Conservation (phyloP, 2,329 filamentous ascomycete species). For the Penicillium vulpinum region DNA sequence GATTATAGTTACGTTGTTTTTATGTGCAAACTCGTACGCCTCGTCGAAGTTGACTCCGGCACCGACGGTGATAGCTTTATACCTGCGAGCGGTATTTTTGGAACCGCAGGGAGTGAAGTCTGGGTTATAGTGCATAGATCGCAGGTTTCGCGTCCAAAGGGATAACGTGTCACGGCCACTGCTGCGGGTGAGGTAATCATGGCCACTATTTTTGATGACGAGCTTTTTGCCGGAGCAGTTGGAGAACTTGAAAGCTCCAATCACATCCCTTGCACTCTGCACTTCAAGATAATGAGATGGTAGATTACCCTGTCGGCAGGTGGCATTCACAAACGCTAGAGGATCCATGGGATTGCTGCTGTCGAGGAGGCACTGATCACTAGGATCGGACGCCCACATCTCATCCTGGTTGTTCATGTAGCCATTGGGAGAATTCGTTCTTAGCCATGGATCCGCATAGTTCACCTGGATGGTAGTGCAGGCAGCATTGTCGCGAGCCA, state of each 20-base stretch:
- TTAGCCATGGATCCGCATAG: conserved; percentile 14
- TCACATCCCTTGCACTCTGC: not conserved
- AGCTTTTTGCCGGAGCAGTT: conserved; percentile 11
- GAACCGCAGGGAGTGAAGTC: not conserved
- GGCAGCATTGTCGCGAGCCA: not conserved
- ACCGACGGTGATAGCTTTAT: conserved; percentile 11
- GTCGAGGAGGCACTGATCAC: conserved; percentile 20
- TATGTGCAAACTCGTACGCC: conserved; percentile 26
- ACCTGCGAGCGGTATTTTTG: not conserved
- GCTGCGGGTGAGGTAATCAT: conserved; percentile 37
- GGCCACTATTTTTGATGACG: conserved; percentile 36
- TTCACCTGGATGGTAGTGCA: not conserved
- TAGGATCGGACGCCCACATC: conserved; percentile 21
- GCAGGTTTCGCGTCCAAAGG: conserved; percentile 34
- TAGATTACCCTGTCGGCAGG: not conserved
- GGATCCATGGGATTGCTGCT: conserved; percentile 12
- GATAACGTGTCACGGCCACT: conserved; percentile 30
- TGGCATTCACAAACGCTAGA: not conserved
- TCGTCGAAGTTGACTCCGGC: conserved; percentile 33
- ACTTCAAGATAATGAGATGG: conserved; percentile 1
- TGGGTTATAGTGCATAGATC: not conserved
- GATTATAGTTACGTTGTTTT: conserved; percentile 27
- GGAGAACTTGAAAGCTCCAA: conserved; percentile 10
- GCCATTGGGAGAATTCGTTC: conserved; percentile 18
- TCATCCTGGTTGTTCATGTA: conserved; percentile 26